phyloP scores from a whole-genome alignment of 208 protist genomes.

The Leishmania guyanensis region DNA sequence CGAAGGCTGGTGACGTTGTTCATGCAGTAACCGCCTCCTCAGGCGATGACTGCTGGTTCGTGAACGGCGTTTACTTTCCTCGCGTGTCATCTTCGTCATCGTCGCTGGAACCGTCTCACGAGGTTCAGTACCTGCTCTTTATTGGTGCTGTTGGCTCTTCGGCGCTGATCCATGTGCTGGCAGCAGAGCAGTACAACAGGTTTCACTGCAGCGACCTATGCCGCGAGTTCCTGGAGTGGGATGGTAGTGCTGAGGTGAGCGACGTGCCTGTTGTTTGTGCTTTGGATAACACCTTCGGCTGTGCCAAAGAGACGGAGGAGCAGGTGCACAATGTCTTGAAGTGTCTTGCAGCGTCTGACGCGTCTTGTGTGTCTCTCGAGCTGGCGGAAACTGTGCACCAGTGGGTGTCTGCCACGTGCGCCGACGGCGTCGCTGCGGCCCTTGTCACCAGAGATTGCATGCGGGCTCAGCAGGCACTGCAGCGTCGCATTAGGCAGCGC shows the following conservation, averaged over 20 bases:
- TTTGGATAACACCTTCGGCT: conserved; percentile 52
- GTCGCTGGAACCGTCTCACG: not conserved
- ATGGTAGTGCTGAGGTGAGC: conserved; percentile 17
- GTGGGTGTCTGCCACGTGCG: conserved; percentile 7
- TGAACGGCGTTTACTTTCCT: conserved; percentile 73
- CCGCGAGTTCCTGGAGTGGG: conserved; percentile 43
- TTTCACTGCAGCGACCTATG: conserved; percentile 61
- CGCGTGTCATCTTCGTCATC: conserved; percentile 15
- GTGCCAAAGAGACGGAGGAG: not conserved
- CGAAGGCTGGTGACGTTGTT: not conserved
- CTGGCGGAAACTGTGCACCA: not conserved
- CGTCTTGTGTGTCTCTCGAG: not conserved
- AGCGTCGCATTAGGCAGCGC: conserved; percentile 69
- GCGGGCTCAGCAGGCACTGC: conserved; percentile 29
- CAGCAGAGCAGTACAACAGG: conserved; percentile 71
- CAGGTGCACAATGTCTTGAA: not conserved
- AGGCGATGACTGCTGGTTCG: conserved; percentile 36
- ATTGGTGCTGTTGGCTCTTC: conserved; percentile 47
- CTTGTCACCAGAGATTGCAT: conserved; percentile 25
- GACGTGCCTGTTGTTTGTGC: conserved; percentile 38
- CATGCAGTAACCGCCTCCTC: not conserved
- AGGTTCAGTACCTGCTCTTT: conserved; percentile 75
- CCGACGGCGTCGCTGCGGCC: conserved; percentile 13
- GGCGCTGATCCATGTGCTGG: conserved; percentile 60
- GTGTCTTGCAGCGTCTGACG: not conserved